Evolutionary conservation across 345 rosid genomes (phyloP).

Genomic region (Pistacia atlantica): DNA sequence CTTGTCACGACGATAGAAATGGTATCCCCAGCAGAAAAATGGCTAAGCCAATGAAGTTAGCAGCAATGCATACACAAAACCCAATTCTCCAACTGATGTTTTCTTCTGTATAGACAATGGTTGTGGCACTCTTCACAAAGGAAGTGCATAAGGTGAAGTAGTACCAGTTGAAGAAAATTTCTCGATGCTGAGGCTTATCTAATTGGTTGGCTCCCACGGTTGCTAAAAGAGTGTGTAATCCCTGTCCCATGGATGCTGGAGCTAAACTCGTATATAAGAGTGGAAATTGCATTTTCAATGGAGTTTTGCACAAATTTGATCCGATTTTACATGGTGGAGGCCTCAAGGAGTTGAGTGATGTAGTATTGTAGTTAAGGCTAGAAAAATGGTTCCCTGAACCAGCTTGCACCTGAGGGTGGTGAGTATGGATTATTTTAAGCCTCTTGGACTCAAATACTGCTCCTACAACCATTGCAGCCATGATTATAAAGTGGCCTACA

Average conservation of each 20-base stretch:
- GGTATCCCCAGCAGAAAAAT: background rate
- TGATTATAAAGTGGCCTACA: conserved; percentile 45
- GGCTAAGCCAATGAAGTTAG: background rate
- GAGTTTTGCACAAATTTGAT: conserved; percentile 9
- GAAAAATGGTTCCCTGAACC: conserved; percentile 14
- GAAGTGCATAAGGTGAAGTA: conserved; percentile 8
- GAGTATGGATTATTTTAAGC: conserved; percentile 24
- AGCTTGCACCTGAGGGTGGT: background rate
- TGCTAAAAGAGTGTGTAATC: conserved; percentile 17
- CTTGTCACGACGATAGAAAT: background rate
- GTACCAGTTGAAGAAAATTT: conserved; percentile 33
- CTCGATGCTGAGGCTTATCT: background rate
- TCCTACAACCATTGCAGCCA: conserved; percentile 32
- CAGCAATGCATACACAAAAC: conserved; percentile 18
- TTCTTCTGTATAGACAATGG: conserved; percentile 23
- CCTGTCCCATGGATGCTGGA: conserved; percentile 20
- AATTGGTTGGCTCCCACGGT: conserved; percentile 33
- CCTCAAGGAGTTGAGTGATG: conserved; percentile 15
- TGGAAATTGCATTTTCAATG: conserved; percentile 17
- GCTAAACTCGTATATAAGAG: conserved; percentile 23
- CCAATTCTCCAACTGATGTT: conserved; percentile 31
- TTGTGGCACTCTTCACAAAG: conserved; percentile 10
- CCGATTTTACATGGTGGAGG: conserved; percentile 20
- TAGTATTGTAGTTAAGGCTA: conserved; percentile 19
- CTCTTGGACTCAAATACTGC: conserved; percentile 50